Base-by-base conservation (phyloP, 2,329 filamentous ascomycete species). In the Paraphoma chrysanthemicola region DNA sequence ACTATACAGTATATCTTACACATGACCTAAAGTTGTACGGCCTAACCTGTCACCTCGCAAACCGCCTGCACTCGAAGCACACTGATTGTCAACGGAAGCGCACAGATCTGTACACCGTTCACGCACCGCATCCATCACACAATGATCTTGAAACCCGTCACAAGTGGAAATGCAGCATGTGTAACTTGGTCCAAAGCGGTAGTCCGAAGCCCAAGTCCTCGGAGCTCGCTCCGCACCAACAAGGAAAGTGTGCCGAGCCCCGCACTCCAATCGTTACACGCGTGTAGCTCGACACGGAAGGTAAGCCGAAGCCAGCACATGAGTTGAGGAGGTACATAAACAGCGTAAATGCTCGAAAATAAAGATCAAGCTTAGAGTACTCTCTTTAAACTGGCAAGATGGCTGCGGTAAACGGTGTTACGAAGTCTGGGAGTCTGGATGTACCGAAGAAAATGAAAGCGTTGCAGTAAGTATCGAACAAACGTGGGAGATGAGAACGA, bases 401-500 rank as follows among this genome's bases (percentile, higher is more conserved):
- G 23, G 5, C 23, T 23, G 23, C 23, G 23, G 23, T 23, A 5
- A 23, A 23, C 5, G 23, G 23, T 23, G 23, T 23, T 23, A 23
- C 23, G 5, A 2, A 23, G 23, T 3, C 23, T 23, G 23, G 23
- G 23, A 23, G 23, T 23, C 23, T 23, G 23, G 23, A 36, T 9
- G 28, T 69, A 8, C 67, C 67, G 0, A 43, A 54, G 38, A 66
- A 55, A 43, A 69, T 69, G 67, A 69, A 61, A 28, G 65, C 65
- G 28, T 43, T 69, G 38, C 67, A 66, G 67, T 69, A 55, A 53
- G 60, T 23, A 43, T 12, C 16, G 6, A 44, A 28, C 33, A 31
- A 14, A 4, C 14, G 5, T 30, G n/a, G 14, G 5, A 7, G 5
- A 33, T 16, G 23, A 30, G 10, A 12, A 33, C 33, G 4, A 14